Evolutionary conservation across 164 flowering plant genomes (phyloP), one percentile per base, ranked within the genome.

Genomic region (Aristolochia californica): DNA sequence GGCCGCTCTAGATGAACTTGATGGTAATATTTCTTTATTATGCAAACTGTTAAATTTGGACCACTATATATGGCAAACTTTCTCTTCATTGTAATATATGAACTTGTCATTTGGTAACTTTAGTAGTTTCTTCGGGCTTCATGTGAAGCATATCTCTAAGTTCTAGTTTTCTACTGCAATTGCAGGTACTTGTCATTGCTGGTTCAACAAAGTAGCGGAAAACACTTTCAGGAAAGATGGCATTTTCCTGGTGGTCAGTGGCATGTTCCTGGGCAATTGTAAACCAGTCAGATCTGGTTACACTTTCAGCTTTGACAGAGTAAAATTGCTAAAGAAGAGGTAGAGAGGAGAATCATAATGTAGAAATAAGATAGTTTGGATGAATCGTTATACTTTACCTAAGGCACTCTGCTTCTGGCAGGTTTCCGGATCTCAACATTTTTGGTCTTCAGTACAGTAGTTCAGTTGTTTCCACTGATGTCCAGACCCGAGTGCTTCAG

Each of bases 311-410:
- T 45, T 85, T 56, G 84, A 81, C 65, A 81, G 65, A 57, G 75
- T 77, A 30, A 90, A 90, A 73, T 67, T 63, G 55, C 79, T 90
- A 73, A 83, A 90, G 69, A 85, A 79, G 66, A 90, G 95, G 97
- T 87, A 70, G 44, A 45, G 44, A 23, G 53, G n/a, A 13, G 28
- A 53, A 28, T 16, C n/a, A 50, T 18, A 58, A 51, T 17, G 43
- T 63, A 40, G 56, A 53, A 17, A 38, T 61, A 2, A 17, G 40
- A 43, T 40, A 49, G 27, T 45, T 24, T 40, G 26, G 47, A 40
- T 57, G 48, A 48, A 24, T 14, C 17, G 26, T 13, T 21, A 16
- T 11, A 16, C 5, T 62, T 20, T 13, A 15, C 50, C 28, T 43
- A 16, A 57, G 16, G 15, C 16, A 59, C 49, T 45, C 53, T 71